These are phyloP conservation scores for Monosporascus sp. DNA, from an alignment of 2,329 filamentous ascomycete species.

Conservation along the genomic window DNA sequence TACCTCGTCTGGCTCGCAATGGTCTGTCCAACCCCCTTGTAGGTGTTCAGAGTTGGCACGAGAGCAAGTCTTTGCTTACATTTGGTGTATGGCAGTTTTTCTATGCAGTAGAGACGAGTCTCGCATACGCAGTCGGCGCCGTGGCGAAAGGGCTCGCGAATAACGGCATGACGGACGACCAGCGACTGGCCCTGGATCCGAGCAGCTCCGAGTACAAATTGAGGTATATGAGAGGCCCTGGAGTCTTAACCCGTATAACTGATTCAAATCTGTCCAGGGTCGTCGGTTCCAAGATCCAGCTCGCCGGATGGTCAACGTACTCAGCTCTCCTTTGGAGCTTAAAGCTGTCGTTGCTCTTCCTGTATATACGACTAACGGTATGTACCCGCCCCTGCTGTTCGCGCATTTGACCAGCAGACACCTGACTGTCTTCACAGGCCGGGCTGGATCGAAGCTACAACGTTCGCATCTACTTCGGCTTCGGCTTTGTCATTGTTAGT, in stretches of 20 bases:
- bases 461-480: conserved; percentile 41
- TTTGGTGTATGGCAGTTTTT: conserved; percentile 33
- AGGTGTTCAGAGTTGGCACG: background rate
- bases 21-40: conserved; percentile 19
- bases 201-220: conserved; percentile 37
- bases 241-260: no score
- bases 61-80: background rate
- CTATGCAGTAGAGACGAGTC: conserved; percentile 44
- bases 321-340: conserved; percentile 46
- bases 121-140: conserved; percentile 44
- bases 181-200: conserved; percentile 37
- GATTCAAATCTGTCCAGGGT: conserved; percentile 25
- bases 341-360: conserved; percentile 49
- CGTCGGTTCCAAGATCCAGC: conserved; percentile 46
- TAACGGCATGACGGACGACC: conserved; percentile 47
- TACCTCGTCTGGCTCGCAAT: conserved; percentile 29
- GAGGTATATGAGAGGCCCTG: conserved; percentile 9
- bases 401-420: background rate
- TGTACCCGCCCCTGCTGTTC: background rate
- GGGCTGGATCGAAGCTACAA: conserved; percentile 34
- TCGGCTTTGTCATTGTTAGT: conserved; percentile 37
- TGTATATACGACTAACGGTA: conserved; percentile 46
- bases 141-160: conserved; percentile 46
- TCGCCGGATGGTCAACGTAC: conserved; percentile 51
- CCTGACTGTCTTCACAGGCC: conserved; percentile 23